Conservation (phyloP, 2,329 filamentous ascomycete genomes). For the Alternaria angustiovoidea region DNA sequence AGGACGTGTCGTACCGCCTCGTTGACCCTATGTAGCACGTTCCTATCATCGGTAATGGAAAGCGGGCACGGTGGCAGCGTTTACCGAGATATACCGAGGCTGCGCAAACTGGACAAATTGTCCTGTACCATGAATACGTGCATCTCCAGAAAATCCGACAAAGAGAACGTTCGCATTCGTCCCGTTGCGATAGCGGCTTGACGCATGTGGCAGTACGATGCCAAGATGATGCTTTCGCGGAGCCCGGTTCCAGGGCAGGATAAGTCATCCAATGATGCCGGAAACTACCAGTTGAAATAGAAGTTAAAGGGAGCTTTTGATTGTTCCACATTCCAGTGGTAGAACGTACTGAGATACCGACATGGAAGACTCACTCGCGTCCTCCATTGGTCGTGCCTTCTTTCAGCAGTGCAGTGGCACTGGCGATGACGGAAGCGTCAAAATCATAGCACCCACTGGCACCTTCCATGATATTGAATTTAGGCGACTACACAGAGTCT, state of each 20-base stretch:
- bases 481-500: neutral
- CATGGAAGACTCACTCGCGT: neutral
- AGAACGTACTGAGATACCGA: neutral
- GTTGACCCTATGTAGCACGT: neutral
- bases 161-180: neutral
- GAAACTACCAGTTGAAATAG: neutral
- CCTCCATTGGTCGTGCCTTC: conserved; percentile 13
- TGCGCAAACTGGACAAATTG: neutral
- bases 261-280: neutral
- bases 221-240: neutral
- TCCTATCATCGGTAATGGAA: neutral
- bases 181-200: neutral
- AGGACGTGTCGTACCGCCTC: neutral
- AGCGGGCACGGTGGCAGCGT: neutral
- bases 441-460: neutral
- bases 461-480: neutral
- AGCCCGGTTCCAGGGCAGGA: neutral
- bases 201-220: neutral
- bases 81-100: conserved; percentile 1
- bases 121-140: neutral
- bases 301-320: neutral
- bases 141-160: neutral
- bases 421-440: neutral
- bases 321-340: neutral
- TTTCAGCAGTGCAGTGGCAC: conserved; percentile 4